Base-by-base conservation (phyloP, 345 rosid genomes). In the Toxicodendron radicans region DNA sequence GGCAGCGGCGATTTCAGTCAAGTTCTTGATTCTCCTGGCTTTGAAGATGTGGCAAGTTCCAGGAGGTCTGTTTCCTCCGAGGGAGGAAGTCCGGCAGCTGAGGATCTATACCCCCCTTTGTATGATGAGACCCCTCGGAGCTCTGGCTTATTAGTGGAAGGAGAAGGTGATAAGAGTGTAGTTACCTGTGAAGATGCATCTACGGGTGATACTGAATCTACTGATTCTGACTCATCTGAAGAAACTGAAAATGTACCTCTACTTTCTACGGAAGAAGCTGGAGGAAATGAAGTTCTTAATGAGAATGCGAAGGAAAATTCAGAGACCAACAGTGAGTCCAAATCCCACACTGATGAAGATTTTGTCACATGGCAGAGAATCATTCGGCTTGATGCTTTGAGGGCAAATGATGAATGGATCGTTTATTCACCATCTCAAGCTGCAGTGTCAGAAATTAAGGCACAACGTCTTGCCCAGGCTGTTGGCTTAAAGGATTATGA, bases 321-420 rank as follows among this genome's bases (percentile, higher is more conserved):
- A 61, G 10, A 38, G 43, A 38, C 81, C 35, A 84, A 73, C 56
- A 74, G 62, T 76, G 72, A 73, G 58, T 49, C 82, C 64, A 79
- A 80, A 72, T 33, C 71, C 59, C 78, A 68, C 59, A 76, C 75
- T n/a, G 92, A 86, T 13, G 98, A 94, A 80, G 92, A 91, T 79
- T 95, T 92, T 73, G 69, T 79, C 52, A 87, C 92, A 21, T 95
- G 95, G 97, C 97, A 90, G 84, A 89, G 91, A 83, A 95, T 92
- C 64, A 92, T 95, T 71, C 92, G 90, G 46, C 92, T 91, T 49
- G 99, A 95, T 83, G 99, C 99, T 10, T 79, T 95, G 80, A 87
- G 98, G 73, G 93, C 97, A 54, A 90, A 90, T 84, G 79, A 80
- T 20, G 99, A 95, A 43, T 95, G 98, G 97, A 77, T 83, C 16